Conservation (phyloP, 805 yeast species). For the Osmozyma mogii region DNA sequence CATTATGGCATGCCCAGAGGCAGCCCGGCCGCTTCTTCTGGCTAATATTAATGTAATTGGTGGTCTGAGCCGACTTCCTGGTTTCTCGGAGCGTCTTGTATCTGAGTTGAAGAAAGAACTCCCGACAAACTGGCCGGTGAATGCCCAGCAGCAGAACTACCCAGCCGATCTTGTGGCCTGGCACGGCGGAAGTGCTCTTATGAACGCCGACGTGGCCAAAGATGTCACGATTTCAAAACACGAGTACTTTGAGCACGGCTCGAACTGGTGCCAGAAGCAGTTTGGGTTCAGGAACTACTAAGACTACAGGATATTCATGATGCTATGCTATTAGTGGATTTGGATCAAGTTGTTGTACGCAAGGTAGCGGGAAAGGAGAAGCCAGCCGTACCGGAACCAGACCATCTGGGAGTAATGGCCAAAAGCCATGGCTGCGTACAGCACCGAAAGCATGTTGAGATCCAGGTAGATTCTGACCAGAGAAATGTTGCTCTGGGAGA, state of each 20-base stretch:
- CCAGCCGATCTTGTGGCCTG: constrained; percentile 24
- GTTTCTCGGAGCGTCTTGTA: constrained; percentile 54
- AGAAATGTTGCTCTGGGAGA: constrained; percentile 13
- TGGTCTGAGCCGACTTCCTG: constrained; percentile 68
- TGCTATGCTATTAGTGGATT: constrained; percentile 3
- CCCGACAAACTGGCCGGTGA: constrained; percentile 65
- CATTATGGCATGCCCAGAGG: constrained; percentile 63
- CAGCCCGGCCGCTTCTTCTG: constrained; percentile 63
- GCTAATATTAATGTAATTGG: constrained; percentile 79
- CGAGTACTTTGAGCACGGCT: constrained; percentile 85
- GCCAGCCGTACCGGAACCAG: constrained; percentile 92
- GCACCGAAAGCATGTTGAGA: constrained; percentile 31
- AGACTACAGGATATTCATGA: background rate
- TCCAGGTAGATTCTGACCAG: constrained; percentile 19
- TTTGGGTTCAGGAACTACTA: constrained; percentile 36
- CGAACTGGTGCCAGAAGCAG: constrained; percentile 44
- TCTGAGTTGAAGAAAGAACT: constrained; percentile 58
- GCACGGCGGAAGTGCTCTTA: constrained; percentile 29
- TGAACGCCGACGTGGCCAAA: constrained; percentile 34
- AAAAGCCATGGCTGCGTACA: constrained; percentile 65
- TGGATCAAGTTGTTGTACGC: constrained; percentile 59
- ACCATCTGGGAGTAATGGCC: constrained; percentile 89
- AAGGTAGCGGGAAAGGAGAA: constrained; percentile 67
- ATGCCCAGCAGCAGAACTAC: constrained; percentile 28
- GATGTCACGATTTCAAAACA: constrained; percentile 59